These are phyloP conservation scores for Petunia secreta DNA, from an alignment of 257 asterid species.

Conservation along the genomic window DNA sequence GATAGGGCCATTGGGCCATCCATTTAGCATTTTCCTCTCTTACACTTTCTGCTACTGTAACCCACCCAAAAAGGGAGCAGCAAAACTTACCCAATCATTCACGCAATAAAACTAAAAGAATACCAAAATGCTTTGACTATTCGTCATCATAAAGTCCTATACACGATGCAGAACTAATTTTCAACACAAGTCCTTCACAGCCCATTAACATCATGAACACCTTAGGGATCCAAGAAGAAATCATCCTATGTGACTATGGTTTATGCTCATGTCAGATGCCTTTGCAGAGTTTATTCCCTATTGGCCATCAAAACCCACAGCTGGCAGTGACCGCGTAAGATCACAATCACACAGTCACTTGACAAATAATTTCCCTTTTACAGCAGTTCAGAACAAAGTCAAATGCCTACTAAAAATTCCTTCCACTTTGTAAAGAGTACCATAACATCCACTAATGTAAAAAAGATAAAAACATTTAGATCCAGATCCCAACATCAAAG, in stretches of 20 bases:
- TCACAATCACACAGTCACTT: background rate
- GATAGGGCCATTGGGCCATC: background rate
- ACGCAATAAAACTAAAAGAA: background rate
- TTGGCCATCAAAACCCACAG: background rate
- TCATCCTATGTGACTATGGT: background rate
- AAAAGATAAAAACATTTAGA: background rate
- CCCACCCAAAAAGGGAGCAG: background rate
- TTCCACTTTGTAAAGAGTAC: background rate
- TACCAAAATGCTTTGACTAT: background rate
- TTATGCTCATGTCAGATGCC: slow-evolving; percentile 20
- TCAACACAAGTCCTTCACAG: slow-evolving; percentile 9
- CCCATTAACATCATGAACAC: background rate
- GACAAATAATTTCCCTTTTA: background rate
- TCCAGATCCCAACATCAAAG: background rate
- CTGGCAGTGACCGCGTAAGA: background rate
- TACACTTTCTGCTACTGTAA: slow-evolving; percentile 4
- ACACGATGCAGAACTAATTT: slow-evolving; percentile 7
- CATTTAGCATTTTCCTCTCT: slow-evolving; percentile 3
- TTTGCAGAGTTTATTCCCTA: background rate
- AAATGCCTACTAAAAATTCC: background rate
- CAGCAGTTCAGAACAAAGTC: background rate
- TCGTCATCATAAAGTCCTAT: background rate
- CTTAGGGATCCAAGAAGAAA: background rate
- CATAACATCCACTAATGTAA: background rate
- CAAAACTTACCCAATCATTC: slow-evolving; percentile 1